Conservation (phyloP, 768 basidiomycete species). For the Vishniacozyma victoriae region DNA sequence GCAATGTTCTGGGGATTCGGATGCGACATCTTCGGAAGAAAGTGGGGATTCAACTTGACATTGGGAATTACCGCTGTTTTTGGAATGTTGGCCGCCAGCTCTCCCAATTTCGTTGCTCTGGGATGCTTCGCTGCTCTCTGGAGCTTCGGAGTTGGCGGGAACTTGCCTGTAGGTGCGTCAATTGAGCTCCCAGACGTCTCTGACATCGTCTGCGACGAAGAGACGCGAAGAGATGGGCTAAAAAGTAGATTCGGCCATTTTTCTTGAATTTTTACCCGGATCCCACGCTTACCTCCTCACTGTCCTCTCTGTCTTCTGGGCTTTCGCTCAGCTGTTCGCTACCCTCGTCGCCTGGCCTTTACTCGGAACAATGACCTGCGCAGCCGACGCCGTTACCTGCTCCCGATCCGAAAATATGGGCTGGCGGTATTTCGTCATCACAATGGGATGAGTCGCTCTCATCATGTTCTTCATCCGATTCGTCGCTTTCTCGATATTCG, state of each 20-base stretch:
- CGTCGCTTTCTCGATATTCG: constrained; percentile 57
- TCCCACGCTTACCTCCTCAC: constrained; percentile 72
- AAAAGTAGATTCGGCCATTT: constrained; percentile 70
- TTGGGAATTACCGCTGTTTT: constrained; percentile 64
- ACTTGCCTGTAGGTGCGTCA: too few relatives aligned
- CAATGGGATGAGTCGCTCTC: constrained; percentile 67
- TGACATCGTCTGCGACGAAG: too few relatives aligned
- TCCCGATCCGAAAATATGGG: constrained; percentile 61
- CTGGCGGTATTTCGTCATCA: constrained; percentile 70
- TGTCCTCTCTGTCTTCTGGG: constrained; percentile 73
- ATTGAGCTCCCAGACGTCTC: too few relatives aligned
- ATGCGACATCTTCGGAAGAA: constrained; percentile 39
- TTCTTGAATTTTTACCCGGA: constrained; percentile 67
- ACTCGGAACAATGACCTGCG: constrained; percentile 63
- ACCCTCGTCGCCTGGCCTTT: constrained; percentile 68
- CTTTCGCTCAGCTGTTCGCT: constrained; percentile 64
- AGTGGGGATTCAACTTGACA: constrained; percentile 54
- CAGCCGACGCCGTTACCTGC: constrained; percentile 48
- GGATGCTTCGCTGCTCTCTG: constrained; percentile 49
- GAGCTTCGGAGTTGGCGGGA: constrained; percentile 55
- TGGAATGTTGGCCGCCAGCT: constrained; percentile 59
- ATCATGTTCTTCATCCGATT: constrained; percentile 51
- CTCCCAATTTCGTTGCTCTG: constrained; percentile 55
- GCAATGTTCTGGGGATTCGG: constrained; percentile 33
- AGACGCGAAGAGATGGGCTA: too few relatives aligned